phyloP scores from a whole-genome alignment of 768 basidiomycete genomes.

The Amanita inopinata region DNA sequence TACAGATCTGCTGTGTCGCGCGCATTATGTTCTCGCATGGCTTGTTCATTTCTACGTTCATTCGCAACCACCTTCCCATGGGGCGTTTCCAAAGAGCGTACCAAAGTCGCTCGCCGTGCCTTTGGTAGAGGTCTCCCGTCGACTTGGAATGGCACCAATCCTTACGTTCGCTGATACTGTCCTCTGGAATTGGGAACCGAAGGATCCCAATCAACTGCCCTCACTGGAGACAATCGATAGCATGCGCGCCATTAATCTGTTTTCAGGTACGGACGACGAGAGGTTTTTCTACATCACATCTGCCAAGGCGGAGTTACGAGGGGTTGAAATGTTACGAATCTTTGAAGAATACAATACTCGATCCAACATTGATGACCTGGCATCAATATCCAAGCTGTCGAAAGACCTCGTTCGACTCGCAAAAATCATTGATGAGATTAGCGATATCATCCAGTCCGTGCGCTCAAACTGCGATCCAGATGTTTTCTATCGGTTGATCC shows the following conservation, averaged over 20 bases:
- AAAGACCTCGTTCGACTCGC: conserved; percentile 63
- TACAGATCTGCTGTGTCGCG: conserved; percentile 62
- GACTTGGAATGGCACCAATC: conserved; percentile 83
- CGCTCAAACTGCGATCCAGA: conserved; percentile 71
- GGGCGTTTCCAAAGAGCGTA: conserved; percentile 38
- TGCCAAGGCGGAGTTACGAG: conserved; percentile 76
- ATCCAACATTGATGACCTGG: conserved; percentile 54
- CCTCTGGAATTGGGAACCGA: conserved; percentile 79
- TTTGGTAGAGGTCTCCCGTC: conserved; percentile 61
- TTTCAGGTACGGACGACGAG: conserved; percentile 84
- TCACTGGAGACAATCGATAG: conserved; percentile 44
- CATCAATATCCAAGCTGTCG: conserved; percentile 57
- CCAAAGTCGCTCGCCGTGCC: conserved; percentile 75
- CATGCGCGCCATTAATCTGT: conserved; percentile 60
- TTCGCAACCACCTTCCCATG: conserved; percentile 43
- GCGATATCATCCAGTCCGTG: conserved; percentile 57
- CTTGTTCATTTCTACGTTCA: conserved; percentile 88
- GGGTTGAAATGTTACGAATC: conserved; percentile 77
- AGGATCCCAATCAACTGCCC: conserved; percentile 46
- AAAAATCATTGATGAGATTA: conserved; percentile 63
- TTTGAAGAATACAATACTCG: conserved; percentile 81
- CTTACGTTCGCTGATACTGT: conserved; percentile 95
- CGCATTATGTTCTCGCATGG: conserved; percentile 85
- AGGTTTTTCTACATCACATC: conserved; percentile 80
- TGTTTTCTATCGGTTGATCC: conserved; percentile 80